These are phyloP conservation scores for Phytophthora sp. DNA, from an alignment of 352 stramenopile genomes.

Conservation along the genomic window DNA sequence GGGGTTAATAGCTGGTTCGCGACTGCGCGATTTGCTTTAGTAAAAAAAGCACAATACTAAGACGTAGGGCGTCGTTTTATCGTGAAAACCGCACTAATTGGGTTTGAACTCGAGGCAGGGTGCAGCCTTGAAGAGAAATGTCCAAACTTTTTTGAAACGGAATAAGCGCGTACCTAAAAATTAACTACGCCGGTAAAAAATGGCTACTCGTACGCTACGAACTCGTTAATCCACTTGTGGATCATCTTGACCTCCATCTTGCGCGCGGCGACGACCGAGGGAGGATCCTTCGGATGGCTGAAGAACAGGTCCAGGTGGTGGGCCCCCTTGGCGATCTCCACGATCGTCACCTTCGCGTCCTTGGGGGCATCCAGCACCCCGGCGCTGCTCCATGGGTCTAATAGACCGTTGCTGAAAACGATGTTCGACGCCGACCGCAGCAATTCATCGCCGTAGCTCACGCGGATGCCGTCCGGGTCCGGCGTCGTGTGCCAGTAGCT, in stretches of 20 bases:
- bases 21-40: too few species aligned
- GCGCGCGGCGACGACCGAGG: slow-evolving; percentile 74
- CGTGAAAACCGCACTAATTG: too few species aligned
- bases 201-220: slow-evolving; percentile 48
- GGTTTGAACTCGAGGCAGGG: too few species aligned
- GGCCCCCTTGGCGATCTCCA: slow-evolving; percentile 79
- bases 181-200: too few species aligned
- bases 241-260: slow-evolving; percentile 84
- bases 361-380: slow-evolving; percentile 76
- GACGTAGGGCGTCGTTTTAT: too few species aligned
- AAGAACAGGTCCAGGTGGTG: slow-evolving; percentile 96
- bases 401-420: slow-evolving; percentile 94
- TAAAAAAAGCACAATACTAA: too few species aligned
- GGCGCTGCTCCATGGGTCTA: slow-evolving; percentile 93
- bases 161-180: too few species aligned
- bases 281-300: slow-evolving; percentile 84
- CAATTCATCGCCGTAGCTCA: slow-evolving; percentile 72
- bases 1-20: too few species aligned
- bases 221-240: slow-evolving; percentile 84
- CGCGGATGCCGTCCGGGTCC: slow-evolving; percentile 76
- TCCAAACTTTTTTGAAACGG: too few species aligned
- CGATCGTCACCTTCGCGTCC: slow-evolving; percentile 63
- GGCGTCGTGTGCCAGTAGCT: slow-evolving; percentile 68
- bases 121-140: too few species aligned
- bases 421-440: slow-evolving; percentile 90